Conservation (phyloP, 2,329 filamentous ascomycete species). For the Epichloe coenophiala region DNA sequence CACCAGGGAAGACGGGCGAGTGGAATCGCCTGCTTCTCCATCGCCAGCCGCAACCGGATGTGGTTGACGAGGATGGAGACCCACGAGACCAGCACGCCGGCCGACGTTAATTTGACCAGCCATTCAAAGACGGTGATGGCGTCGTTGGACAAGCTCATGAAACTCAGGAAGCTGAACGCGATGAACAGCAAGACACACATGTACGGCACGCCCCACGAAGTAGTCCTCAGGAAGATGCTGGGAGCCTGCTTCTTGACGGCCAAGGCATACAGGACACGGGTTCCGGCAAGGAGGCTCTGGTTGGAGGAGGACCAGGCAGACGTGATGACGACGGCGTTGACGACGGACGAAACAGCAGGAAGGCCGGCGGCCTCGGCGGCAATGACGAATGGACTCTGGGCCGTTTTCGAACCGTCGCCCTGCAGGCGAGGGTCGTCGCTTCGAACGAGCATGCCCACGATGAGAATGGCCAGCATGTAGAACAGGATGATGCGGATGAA, state of each 20-base stretch:
- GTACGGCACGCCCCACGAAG: constrained; percentile 48
- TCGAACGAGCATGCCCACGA: constrained; percentile 54
- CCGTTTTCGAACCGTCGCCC: constrained; percentile 27
- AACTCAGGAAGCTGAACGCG: constrained; percentile 42
- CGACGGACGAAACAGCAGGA: constrained; percentile 51
- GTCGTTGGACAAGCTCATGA: constrained; percentile 41
- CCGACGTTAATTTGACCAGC: constrained; percentile 47
- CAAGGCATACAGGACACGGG: constrained; percentile 56
- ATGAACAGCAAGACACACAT: constrained; percentile 39
- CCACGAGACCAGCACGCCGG: constrained; percentile 52
- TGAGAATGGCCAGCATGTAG: constrained; percentile 54
- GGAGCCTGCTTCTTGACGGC: constrained; percentile 55
- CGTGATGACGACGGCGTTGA: constrained; percentile 65
- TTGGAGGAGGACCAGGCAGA: constrained; percentile 51
- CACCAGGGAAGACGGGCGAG: constrained; percentile 42
- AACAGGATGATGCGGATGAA: constrained; percentile 45
- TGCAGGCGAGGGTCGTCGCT: constrained; percentile 41
- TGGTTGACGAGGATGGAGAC: constrained; percentile 45
- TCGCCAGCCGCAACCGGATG: constrained; percentile 39
- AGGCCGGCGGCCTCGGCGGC: constrained; percentile 56
- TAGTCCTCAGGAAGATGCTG: constrained; percentile 44
- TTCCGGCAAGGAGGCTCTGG: constrained; percentile 50
- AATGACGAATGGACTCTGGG: constrained; percentile 54
- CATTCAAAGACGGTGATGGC: constrained; percentile 53
- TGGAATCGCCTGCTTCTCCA: constrained; percentile 41